These are phyloP conservation scores for Kwoniella heveanensis DNA, from an alignment of 768 basidiomycete genomes.

Conservation along the genomic window DNA sequence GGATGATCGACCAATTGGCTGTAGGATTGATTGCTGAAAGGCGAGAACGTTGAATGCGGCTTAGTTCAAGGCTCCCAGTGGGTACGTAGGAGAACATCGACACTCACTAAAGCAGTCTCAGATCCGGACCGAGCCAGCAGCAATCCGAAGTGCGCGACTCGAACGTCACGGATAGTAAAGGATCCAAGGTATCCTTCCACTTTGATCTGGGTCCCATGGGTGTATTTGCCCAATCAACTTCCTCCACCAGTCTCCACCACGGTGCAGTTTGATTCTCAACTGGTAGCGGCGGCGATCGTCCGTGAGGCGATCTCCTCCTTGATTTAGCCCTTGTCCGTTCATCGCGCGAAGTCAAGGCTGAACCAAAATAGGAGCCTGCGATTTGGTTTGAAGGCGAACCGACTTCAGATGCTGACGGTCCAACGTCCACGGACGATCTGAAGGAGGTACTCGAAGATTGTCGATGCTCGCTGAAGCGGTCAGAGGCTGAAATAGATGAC, in stretches of 20 bases:
- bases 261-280: slow-evolving; percentile 21
- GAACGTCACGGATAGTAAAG: slow-evolving; percentile 37
- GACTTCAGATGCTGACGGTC: slow-evolving; percentile 11
- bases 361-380: not conserved
- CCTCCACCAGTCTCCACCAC: slow-evolving; percentile 34
- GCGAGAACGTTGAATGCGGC: not conserved
- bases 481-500: not conserved
- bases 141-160: slow-evolving; percentile 31
- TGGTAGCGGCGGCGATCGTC: not conserved
- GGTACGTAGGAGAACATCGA: not conserved
- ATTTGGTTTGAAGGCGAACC: not conserved
- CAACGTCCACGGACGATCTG: slow-evolving; percentile 13
- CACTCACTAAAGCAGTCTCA: slow-evolving; percentile 40
- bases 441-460: not conserved
- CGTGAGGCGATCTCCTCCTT: slow-evolving; percentile 9
- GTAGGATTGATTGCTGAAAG: slow-evolving; percentile 37
- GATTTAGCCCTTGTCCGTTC: not conserved
- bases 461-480: not conserved
- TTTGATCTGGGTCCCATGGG: slow-evolving; percentile 31
- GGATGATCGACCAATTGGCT: slow-evolving; percentile 39
- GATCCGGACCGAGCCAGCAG: slow-evolving; percentile 45
- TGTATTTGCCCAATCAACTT: slow-evolving; percentile 42
- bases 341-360: not conserved
- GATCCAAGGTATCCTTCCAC: slow-evolving; percentile 39
- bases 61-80: not conserved